Conservation (phyloP, 306 rosid species). For the Cucurbita ficifolia region DNA sequence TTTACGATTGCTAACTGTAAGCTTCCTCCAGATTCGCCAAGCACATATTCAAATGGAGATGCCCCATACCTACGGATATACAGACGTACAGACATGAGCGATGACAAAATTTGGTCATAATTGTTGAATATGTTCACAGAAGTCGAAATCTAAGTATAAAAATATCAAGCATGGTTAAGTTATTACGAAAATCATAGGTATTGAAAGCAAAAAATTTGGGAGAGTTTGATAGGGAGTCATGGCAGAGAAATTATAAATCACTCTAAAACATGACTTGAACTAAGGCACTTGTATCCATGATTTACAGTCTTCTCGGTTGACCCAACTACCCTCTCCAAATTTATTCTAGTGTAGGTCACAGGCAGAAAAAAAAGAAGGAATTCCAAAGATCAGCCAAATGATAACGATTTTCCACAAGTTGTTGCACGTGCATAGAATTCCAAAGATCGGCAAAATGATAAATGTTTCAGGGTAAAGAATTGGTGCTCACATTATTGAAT, state of each 20-base stretch:
- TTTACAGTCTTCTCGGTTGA: neutral
- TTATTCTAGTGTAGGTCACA: neutral
- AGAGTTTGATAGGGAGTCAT: neutral
- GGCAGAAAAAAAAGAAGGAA: neutral
- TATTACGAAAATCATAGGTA: neutral
- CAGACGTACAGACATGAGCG: constrained; percentile 1
- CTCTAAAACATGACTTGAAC: neutral
- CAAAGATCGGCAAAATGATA: neutral
- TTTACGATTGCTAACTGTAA: constrained; percentile 82
- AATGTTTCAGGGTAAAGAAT: neutral
- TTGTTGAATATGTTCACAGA: neutral
- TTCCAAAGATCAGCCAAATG: neutral
- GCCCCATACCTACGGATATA: constrained; percentile 59
- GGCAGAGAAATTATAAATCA: neutral
- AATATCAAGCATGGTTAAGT: neutral
- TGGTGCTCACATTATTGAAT: constrained; percentile 79
- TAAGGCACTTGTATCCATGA: neutral
- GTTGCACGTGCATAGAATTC: neutral
- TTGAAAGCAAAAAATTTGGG: neutral
- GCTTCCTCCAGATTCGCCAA: constrained; percentile 96
- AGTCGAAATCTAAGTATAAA: neutral
- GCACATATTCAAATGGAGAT: constrained; percentile 96
- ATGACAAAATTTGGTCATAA: neutral
- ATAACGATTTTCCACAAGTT: neutral
- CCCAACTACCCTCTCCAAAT: neutral